Conservation (phyloP, 345 rosid species). For the Pistacia vera region DNA sequence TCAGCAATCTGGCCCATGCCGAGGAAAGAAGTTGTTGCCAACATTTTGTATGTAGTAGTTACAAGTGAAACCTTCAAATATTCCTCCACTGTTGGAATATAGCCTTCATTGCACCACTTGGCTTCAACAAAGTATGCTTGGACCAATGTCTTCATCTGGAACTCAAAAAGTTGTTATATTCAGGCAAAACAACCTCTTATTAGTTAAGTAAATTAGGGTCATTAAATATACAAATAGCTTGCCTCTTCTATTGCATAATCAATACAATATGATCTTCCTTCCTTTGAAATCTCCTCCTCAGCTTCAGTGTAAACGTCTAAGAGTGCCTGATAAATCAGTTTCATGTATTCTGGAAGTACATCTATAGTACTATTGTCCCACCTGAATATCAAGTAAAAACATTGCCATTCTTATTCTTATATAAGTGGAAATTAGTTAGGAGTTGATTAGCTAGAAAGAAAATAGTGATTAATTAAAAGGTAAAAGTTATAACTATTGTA, state of each 20-base stretch:
- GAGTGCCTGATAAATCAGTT: conserved; percentile 18
- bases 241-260: not conserved
- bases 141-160: no score
- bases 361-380: conserved; percentile 2
- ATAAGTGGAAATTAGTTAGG: no score
- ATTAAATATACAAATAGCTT: not conserved
- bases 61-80: not conserved
- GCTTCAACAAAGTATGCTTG: not conserved
- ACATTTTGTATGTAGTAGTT: not conserved
- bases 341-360: conserved; percentile 1
- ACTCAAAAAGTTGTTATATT: no score
- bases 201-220: no score
- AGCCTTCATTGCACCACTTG: conserved; percentile 23
- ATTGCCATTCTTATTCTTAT: no score
- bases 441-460: no score
- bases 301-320: not conserved
- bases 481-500: no score
- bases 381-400: not conserved
- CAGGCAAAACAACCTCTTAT: no score
- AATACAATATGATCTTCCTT: not conserved
- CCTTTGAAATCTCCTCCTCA: conserved; percentile 18
- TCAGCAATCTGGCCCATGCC: no score
- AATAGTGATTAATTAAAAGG: no score
- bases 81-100: conserved; percentile 11
- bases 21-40: no score